A percentile compares a stretch with the other conserved stretches of the same genome.
Evolutionary conservation across 2,329 filamentous ascomycete genomes (phyloP).

Genomic region (Alternaria panax): DNA sequence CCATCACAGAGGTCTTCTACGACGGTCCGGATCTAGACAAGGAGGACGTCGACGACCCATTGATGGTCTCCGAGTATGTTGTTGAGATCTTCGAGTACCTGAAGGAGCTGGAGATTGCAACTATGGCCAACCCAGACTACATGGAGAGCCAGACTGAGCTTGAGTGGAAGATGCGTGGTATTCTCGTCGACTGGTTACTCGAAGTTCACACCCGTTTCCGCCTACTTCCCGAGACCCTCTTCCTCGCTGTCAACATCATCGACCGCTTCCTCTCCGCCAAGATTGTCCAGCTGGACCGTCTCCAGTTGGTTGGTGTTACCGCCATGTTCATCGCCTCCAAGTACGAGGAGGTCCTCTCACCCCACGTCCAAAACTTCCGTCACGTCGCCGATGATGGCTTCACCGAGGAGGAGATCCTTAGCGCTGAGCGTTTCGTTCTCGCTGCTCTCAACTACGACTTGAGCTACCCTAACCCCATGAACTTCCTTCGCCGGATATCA

Average conservation of each 20-base stretch:
- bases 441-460: conserved; percentile 93
- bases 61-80: conserved; percentile 98
- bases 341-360: conserved; percentile 97
- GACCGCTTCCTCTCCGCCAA: conserved; percentile 96
- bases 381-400: conserved; percentile 98
- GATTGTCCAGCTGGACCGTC: conserved; percentile 92
- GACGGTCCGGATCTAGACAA: conserved; percentile 71
- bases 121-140: conserved; percentile 89
- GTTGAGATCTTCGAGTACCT: conserved; percentile 98
- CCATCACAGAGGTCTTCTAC: conserved; percentile 39
- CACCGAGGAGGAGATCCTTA: conserved; percentile 91
- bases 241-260: conserved; percentile 97
- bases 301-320: conserved; percentile 95
- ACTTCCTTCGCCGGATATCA: conserved; percentile 97
- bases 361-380: conserved; percentile 95
- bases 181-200: conserved; percentile 96
- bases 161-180: conserved; percentile 98
- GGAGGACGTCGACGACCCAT: conserved; percentile 89
- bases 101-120: conserved; percentile 80
- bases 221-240: conserved; percentile 92
- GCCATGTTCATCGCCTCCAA: conserved; percentile 99
- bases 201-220: conserved; percentile 98
- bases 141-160: conserved; percentile 94
- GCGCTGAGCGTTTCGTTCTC: conserved; percentile 94
- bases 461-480: conserved; percentile 99